Conservation (phyloP, 2,329 filamentous ascomycete genomes). For the Anthostomella pinea region DNA sequence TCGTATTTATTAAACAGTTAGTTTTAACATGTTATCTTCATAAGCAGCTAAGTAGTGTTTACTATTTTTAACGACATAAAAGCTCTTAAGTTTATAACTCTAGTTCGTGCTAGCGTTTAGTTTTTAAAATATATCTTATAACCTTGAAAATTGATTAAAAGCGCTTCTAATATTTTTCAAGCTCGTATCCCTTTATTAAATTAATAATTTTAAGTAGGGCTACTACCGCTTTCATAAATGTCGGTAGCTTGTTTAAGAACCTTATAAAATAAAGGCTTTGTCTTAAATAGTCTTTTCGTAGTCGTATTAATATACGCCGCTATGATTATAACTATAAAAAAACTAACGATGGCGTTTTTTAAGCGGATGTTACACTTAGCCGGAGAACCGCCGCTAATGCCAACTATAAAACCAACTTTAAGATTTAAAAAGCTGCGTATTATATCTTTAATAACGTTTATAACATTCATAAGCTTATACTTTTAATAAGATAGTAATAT, state of each 20-base stretch:
- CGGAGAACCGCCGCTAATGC: constrained; percentile 36
- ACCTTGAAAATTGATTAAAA: constrained; percentile 24
- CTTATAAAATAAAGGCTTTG: neutral
- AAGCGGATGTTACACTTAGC: constrained; percentile 15
- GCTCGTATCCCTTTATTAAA: constrained; percentile 16
- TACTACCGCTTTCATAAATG: neutral
- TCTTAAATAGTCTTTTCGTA: constrained; percentile 5
- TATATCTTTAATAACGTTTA: constrained; percentile 29
- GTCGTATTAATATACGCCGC: constrained; percentile 7
- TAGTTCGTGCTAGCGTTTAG: constrained; percentile 25
- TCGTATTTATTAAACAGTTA: constrained; percentile 6
- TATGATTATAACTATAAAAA: neutral
- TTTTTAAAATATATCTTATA: constrained; percentile 24
- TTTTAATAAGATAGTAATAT: no score
- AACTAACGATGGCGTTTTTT: constrained; percentile 15
- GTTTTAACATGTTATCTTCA: no score
- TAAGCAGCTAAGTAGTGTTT: no score
- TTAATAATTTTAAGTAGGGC: constrained; percentile 25
- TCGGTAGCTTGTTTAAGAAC: constrained; percentile 4
- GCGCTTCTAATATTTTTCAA: constrained; percentile 27
- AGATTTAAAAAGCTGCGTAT: constrained; percentile 30
- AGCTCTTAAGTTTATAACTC: constrained; percentile 28
- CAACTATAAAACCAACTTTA: constrained; percentile 32
- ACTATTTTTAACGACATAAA: no score
- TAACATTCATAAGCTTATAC: no score